Conservation (phyloP, 306 rosid genomes). For the Pyrus communis region DNA sequence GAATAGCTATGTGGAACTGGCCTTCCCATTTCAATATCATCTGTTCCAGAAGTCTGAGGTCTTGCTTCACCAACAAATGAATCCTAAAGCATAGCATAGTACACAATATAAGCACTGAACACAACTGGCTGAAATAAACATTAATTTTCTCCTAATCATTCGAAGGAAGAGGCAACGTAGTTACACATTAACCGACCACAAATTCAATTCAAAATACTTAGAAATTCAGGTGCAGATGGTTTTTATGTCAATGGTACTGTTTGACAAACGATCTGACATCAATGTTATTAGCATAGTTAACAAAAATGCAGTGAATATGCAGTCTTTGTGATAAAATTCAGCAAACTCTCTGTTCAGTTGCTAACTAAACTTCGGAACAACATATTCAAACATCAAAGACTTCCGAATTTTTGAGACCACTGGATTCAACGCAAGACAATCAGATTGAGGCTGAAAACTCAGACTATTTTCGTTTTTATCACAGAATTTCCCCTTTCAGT, state of each 20-base stretch:
- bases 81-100: conserved; percentile 43
- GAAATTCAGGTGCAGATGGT: not conserved
- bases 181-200: not conserved
- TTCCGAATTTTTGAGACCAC: not conserved
- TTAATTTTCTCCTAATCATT: not conserved
- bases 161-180: not conserved
- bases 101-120: conserved; percentile 3
- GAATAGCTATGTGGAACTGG: conserved; percentile 34
- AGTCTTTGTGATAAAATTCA: not conserved
- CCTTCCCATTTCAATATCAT: conserved; percentile 84
- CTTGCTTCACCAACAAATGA: conserved; percentile 57
- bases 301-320: not conserved
- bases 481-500: not conserved
- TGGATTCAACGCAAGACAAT: not conserved
- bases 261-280: not conserved
- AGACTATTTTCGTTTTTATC: not conserved
- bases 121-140: conserved; percentile 7
- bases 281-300: not conserved
- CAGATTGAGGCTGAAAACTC: not conserved
- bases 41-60: conserved; percentile 59
- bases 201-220: not conserved
- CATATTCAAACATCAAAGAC: not conserved
- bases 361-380: not conserved
- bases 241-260: not conserved
- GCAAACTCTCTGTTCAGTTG: not conserved